Conservation (phyloP, 164 flowering plant species). For the Chloranthus sessilifolius region DNA sequence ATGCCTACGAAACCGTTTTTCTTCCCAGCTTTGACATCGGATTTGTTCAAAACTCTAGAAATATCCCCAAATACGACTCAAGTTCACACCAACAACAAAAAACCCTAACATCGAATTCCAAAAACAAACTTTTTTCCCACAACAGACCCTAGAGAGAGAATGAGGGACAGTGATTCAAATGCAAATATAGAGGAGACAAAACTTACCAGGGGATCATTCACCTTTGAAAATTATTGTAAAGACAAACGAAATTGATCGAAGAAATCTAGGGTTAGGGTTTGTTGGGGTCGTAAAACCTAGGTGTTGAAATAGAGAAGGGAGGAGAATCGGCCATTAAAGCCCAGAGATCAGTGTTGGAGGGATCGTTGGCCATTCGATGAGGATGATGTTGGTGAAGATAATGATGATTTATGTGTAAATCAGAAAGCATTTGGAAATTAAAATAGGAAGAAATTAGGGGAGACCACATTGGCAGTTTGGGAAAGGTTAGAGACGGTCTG, state of each 20-base stretch:
- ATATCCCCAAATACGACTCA: no score
- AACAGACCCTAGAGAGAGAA: no score
- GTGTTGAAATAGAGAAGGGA: conserved; percentile 1
- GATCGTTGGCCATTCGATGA: conserved; percentile 1
- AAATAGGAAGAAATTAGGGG: conserved; percentile 19
- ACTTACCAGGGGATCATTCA: no score
- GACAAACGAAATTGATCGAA: not conserved
- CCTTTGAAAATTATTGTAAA: not conserved
- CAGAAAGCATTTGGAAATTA: conserved; percentile 14
- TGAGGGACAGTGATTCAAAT: no score
- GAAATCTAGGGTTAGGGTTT: not conserved
- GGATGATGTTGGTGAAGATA: no score
- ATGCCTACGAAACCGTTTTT: no score
- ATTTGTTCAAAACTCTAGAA: no score
- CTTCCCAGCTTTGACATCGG: no score
- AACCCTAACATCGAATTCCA: no score
- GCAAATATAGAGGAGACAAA: no score
- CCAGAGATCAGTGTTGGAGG: conserved; percentile 3
- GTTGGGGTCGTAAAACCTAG: conserved; percentile 9
- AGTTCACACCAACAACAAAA: no score
- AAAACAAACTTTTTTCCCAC: no score
- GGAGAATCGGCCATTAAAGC: conserved; percentile 1
- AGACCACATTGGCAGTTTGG: conserved; percentile 22
- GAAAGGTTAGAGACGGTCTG: conserved; percentile 8
- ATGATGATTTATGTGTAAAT: conserved; percentile 18